phyloP scores from a whole-genome alignment of 2,329 filamentous ascomycete genomes.

The Falciphora oryzae region DNA sequence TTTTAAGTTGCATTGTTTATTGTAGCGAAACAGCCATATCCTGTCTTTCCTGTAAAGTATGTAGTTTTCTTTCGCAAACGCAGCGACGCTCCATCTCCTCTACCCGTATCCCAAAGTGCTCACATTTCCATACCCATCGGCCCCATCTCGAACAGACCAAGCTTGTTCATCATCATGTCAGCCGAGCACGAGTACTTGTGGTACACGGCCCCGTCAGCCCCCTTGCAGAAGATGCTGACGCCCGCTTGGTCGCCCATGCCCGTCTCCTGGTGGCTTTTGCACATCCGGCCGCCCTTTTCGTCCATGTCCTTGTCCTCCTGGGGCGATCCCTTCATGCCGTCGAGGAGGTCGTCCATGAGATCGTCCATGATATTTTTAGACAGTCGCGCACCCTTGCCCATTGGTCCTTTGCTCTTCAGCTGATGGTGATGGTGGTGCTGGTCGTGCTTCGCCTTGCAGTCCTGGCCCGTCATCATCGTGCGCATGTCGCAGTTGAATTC shows the following conservation, averaged over 20 bases:
- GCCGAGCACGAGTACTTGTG: constrained; percentile 6
- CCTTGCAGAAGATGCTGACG: constrained; percentile 9
- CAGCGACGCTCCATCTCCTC: not conserved
- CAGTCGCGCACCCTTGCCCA: not conserved
- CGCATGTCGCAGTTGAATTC: constrained; percentile 35
- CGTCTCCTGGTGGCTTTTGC: not conserved
- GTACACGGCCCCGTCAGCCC: constrained; percentile 1
- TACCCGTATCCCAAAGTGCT: not conserved
- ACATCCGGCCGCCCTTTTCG: too few species aligned
- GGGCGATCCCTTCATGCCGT: not conserved
- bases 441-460: not conserved
- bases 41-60: not conserved
- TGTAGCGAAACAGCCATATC: not conserved
- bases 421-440: too few species aligned
- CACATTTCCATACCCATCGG: not conserved
- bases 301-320: not conserved
- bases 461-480: not conserved
- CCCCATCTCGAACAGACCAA: not conserved
- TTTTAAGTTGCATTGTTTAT: too few species aligned
- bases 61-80: too few species aligned
- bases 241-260: constrained; percentile 4
- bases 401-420: not conserved
- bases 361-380: not conserved
- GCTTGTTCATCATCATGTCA: not conserved
- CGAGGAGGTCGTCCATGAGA: constrained; percentile 5